phyloP scores from a whole-genome alignment of 176 grass and related monocot genomes.

The Lolium perenne region DNA sequence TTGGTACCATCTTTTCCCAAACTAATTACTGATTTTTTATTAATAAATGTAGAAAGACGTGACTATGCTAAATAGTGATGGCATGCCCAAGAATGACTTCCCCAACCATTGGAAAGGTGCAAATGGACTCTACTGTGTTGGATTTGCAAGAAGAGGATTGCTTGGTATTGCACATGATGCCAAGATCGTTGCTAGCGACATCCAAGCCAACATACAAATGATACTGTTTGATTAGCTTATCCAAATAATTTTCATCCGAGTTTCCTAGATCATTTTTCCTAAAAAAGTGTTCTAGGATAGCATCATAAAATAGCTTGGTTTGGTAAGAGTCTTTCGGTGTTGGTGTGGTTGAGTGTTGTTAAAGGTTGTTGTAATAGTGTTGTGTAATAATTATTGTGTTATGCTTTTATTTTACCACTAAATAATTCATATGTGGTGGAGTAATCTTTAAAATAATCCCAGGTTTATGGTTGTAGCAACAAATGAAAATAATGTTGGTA shows the following conservation, averaged over 20 bases:
- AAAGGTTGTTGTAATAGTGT: neutral
- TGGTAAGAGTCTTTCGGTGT: neutral
- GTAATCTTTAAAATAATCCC: too few species aligned
- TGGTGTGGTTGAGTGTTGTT: neutral
- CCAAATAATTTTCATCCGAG: neutral
- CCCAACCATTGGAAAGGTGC: slow-evolving; percentile 73
- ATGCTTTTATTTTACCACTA: neutral
- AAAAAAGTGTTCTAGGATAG: neutral
- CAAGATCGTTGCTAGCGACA: slow-evolving; percentile 53
- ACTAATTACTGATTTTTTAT: neutral
- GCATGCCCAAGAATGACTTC: slow-evolving; percentile 54
- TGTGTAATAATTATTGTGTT: neutral
- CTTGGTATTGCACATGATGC: slow-evolving; percentile 58
- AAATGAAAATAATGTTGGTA: too few species aligned
- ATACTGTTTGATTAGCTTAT: neutral
- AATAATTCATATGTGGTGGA: neutral
- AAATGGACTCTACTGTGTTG: slow-evolving; percentile 64
- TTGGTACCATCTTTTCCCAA: neutral
- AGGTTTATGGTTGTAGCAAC: too few species aligned
- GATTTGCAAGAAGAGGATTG: slow-evolving; percentile 57
- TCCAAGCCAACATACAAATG: slow-evolving; percentile 38
- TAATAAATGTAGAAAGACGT: slow-evolving; percentile 42
- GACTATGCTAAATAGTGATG: slow-evolving; percentile 45
- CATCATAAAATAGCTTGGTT: neutral
- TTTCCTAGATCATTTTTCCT: neutral